Evolutionary conservation across 495 filamentous ascomycete species (phyloP), one percentile per base, ranked within the genome.

Genomic region (Bryoglossum gracile): DNA sequence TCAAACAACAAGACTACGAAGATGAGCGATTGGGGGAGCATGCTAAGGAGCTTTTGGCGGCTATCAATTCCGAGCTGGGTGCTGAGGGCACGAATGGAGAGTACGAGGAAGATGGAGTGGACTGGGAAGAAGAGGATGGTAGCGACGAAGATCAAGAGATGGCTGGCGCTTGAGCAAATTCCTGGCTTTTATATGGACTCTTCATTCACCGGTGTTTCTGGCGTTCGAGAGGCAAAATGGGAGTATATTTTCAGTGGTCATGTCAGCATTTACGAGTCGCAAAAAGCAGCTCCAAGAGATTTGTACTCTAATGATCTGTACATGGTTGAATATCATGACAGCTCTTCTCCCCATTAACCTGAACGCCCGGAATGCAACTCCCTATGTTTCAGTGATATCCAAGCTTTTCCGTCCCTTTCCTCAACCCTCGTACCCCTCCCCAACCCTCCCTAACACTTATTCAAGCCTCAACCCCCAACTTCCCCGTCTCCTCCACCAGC

Each of bases 21-120:
- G 84, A 88, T 57, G 81, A 85, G 19, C 64, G 78, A 49, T 70
- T 88, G 13, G 70, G 73, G 30, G 80, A 81, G 25, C 84, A 88
- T 61, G 75, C 81, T 1, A 60, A 65, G 36, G 83, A 87, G 60
- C 62, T 88, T 22, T 58, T 84, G 18, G 57, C 61, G 22, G 66
- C 62, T 4, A 73, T 88, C 43, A 74, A 70, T 39, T 62, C 64
- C 18, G 74, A 74, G 46, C 62, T 87, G 0, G 78, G 80, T 0
- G 75, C 76, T 46, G 64, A 64, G 16, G 60, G 54, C 3, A 69
- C 65, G 1, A 71, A 63, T 13, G 71, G 69, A 4, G 75, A 69
- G 8, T 60, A 63, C 5, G 67, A 67, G 0, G 64, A 68, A 3
- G 74, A 70, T 5, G 71, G 63, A 45, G 68, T 68, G 16, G 58